phyloP scores from a whole-genome alignment of 192 early-diverging fungal species.

The Umbelopsis sp. region DNA sequence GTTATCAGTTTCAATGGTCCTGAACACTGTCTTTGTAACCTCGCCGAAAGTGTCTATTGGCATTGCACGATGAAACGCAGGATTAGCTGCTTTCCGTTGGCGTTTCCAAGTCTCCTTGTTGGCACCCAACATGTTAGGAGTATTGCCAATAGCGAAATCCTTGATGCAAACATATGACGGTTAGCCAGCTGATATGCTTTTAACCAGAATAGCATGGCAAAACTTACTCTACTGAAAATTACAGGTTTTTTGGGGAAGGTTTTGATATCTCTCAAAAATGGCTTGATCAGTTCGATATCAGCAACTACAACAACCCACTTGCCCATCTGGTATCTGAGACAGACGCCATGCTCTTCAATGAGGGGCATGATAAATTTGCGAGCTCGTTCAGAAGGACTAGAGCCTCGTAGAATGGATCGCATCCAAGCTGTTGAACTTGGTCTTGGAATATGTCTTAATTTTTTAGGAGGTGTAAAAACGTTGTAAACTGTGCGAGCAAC shows the following conservation, averaged over 20 bases:
- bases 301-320: background rate
- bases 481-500: background rate
- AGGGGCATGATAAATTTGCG: background rate
- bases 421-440: background rate
- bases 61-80: conserved; percentile 33
- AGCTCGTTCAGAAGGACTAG: background rate
- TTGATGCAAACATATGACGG: background rate
- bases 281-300: background rate
- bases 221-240: background rate
- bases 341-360: conserved; percentile 7
- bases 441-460: background rate
- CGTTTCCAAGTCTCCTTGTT: conserved; percentile 7
- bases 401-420: background rate
- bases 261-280: background rate
- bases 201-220: background rate
- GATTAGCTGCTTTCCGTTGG: conserved; percentile 27
- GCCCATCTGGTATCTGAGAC: background rate
- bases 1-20: background rate
- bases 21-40: background rate
- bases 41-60: conserved; percentile 25
- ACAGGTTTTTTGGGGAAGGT: background rate
- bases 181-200: too few species aligned
- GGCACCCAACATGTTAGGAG: background rate
- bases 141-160: background rate
- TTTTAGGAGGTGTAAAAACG: background rate